phyloP scores from a whole-genome alignment of 2,329 filamentous ascomycete species.

The Orbilia quercus region DNA sequence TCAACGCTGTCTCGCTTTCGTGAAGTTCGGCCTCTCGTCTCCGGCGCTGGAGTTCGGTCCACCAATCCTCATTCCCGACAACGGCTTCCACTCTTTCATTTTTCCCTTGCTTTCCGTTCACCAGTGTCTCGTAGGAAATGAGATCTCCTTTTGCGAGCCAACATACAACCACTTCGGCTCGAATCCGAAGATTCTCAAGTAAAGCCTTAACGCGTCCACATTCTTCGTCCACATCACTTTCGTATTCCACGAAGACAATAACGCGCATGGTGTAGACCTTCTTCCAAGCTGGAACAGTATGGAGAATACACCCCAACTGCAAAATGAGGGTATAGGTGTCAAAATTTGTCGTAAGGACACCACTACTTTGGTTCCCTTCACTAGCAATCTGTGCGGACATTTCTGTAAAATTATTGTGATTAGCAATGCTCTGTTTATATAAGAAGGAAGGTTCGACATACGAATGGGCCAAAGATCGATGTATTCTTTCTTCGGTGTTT shows the following conservation, averaged over 20 bases:
- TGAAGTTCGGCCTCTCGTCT: conserved; percentile 55
- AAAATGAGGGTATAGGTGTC: conserved; percentile 75
- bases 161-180: conserved; percentile 81
- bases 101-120: conserved; percentile 74
- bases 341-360: conserved; percentile 85
- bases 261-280: conserved; percentile 78
- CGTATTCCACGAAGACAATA: conserved; percentile 89
- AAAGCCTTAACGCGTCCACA: conserved; percentile 76
- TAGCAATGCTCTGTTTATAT: not conserved
- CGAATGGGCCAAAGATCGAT: conserved; percentile 90
- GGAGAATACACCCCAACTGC: conserved; percentile 76
- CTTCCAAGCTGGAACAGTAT: conserved; percentile 84
- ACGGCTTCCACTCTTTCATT: conserved; percentile 73
- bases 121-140: conserved; percentile 78
- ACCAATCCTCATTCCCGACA: conserved; percentile 81
- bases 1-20: conserved; percentile 55
- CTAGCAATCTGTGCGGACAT: conserved; percentile 83
- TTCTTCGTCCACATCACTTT: conserved; percentile 84
- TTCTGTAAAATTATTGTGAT: conserved; percentile 63
- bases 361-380: conserved; percentile 39
- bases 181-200: conserved; percentile 82
- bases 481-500: conserved; percentile 75
- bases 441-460: conserved; percentile 30
- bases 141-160: conserved; percentile 81
- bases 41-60: conserved; percentile 75